Conservation (phyloP, 2,329 filamentous ascomycete genomes). For the Ascochyta viciae-villosae region DNA sequence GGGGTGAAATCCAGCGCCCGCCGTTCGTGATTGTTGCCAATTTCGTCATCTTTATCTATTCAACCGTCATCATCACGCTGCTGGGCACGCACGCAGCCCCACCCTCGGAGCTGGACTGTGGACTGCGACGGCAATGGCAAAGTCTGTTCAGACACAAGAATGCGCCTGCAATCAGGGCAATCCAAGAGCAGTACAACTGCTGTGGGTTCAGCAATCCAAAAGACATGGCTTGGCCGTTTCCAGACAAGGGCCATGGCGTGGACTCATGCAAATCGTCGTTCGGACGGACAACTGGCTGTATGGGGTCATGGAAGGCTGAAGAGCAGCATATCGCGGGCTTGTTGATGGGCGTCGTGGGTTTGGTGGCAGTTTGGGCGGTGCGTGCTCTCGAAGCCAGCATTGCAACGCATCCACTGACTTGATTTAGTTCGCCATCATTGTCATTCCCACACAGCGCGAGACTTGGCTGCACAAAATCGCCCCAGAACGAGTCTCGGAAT, state of each 20-base stretch:
- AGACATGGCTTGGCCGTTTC: constrained; percentile 71
- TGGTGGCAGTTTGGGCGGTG: constrained; percentile 44
- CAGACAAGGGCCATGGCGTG: constrained; percentile 38
- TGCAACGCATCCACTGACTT: neutral
- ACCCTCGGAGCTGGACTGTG: constrained; percentile 56
- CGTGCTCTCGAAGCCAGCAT: neutral
- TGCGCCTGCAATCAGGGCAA: constrained; percentile 58
- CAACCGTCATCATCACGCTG: constrained; percentile 54
- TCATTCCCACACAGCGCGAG: constrained; percentile 36
- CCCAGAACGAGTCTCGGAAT: constrained; percentile 41
- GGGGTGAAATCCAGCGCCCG: constrained; percentile 44
- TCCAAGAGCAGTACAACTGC: constrained; percentile 72
- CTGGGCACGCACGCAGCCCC: constrained; percentile 54
- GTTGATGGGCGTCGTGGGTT: constrained; percentile 58
- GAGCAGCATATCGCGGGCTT: constrained; percentile 63
- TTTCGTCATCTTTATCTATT: constrained; percentile 50
- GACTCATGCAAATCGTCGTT: constrained; percentile 58
- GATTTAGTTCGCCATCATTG: constrained; percentile 40
- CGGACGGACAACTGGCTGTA: constrained; percentile 58
- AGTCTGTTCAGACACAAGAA: constrained; percentile 61
- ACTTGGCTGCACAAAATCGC: constrained; percentile 43
- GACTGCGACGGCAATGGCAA: constrained; percentile 65
- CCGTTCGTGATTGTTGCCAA: constrained; percentile 50
- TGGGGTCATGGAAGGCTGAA: constrained; percentile 62
- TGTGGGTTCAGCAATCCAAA: constrained; percentile 67